Base-by-base conservation (phyloP, 208 protist genomes). In the Trypanosomatidae sp. region DNA sequence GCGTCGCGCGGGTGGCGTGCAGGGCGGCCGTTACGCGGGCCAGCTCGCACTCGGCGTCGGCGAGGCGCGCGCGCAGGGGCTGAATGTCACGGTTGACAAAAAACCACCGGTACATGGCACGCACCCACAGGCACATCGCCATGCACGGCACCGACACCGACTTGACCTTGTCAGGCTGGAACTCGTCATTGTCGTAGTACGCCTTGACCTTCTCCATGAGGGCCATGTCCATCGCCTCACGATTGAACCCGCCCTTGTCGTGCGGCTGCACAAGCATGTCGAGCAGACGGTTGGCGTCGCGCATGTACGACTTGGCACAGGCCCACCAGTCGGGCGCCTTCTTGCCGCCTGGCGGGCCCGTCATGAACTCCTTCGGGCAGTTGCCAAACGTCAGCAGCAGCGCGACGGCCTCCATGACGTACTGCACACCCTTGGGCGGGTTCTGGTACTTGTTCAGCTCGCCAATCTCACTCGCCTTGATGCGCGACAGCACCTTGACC, bases 331-430 rank as follows among this genome's bases (percentile, higher is more conserved):
- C 95, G 22, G 95, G 88, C 32, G 75, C 60, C 63, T 96, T 95
- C 49, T 95, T 94, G 2, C 93, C 93, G 13, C 88, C 84, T 5
- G 92, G 56, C 11, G 83, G 74, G 8, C 88, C 76, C 37, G 79
- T 87, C 52, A 95, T 96, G 71, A 97, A 94, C 56, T 90, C 81
- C 41, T 89, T 82, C 18, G 83, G 79, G 51, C 92, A 85, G 70
- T 98, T 96, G 43, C 96, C 94, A 69, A 98, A 93, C 0, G 78
- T 91, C 26, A 95, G 65, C 55, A 94, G 53, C 45, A 98, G 82
- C 49, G 96, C 97, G 24, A 98, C 92, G 20, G 95, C 94, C 73
- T 98, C 92, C 92, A 98, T 97, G 13, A 98, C 95, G 47, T 98
- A 82, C 66, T 96, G 77, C 20, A 98, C 96, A 61, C 95, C 95